A percentile compares a stretch with the other conserved stretches of the same genome.
phyloP scores from a whole-genome alignment of 2,329 filamentous ascomycete genomes.

The Metarhizium brunneum region DNA sequence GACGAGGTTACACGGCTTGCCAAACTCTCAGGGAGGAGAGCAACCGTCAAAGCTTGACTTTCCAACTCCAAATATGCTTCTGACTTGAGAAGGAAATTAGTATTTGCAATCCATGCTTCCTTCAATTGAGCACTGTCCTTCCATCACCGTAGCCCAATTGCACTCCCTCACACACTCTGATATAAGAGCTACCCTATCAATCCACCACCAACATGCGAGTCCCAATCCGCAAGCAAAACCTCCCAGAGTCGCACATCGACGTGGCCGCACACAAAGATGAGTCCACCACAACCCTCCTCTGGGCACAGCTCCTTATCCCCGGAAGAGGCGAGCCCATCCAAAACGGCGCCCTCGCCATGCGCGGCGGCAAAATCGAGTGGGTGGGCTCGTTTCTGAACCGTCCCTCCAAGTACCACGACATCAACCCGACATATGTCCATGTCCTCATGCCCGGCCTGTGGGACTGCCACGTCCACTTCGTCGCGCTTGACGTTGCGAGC shows the following conservation, averaged over 20 bases:
- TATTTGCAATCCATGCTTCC: too few species aligned
- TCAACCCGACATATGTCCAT: constrained; percentile 27
- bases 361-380: constrained; percentile 28
- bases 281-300: constrained; percentile 12
- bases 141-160: neutral
- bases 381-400: constrained; percentile 16
- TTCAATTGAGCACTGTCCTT: too few species aligned
- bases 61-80: too few species aligned
- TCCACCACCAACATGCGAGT: constrained; percentile 7
- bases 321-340: constrained; percentile 24
- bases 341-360: constrained; percentile 25
- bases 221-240: constrained; percentile 4
- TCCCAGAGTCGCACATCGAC: constrained; percentile 4
- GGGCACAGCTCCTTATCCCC: constrained; percentile 25
- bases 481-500: constrained; percentile 18
- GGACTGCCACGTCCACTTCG: constrained; percentile 42
- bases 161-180: neutral
- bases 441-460: constrained; percentile 42
- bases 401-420: constrained; percentile 9
- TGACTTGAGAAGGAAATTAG: too few species aligned
- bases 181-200: neutral
- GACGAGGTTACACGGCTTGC: too few species aligned
- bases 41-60: too few species aligned
- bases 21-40: too few species aligned
- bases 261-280: constrained; percentile 4